A percentile compares a stretch with the other conserved stretches of the same genome.
These are phyloP conservation scores for Xylaria sp. DNA, from an alignment of 2,329 filamentous ascomycete genomes.

Conservation along the genomic window DNA sequence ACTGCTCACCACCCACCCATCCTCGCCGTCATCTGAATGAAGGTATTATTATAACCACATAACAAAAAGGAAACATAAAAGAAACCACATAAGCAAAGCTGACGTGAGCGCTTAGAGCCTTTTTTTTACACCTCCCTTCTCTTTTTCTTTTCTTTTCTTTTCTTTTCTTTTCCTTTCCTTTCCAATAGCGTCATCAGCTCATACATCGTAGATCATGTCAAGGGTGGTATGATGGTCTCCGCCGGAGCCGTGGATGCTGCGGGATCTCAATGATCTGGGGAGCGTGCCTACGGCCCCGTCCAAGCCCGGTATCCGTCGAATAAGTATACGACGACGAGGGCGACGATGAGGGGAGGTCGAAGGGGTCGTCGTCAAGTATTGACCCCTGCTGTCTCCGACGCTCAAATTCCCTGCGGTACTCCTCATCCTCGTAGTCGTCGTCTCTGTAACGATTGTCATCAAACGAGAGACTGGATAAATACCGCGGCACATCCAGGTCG, in stretches of 20 bases:
- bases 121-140: too few species aligned
- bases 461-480: constrained; percentile 24
- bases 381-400: constrained; percentile 31
- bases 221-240: neutral
- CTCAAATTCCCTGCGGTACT: constrained; percentile 27
- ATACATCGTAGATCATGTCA: neutral
- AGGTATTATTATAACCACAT: too few species aligned
- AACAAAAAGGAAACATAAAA: too few species aligned
- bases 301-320: constrained; percentile 6
- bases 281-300: neutral
- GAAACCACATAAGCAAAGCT: too few species aligned
- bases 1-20: neutral
- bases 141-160: too few species aligned
- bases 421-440: constrained; percentile 24
- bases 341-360: constrained; percentile 15
- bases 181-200: too few species aligned
- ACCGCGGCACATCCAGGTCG: constrained; percentile 10
- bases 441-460: constrained; percentile 29
- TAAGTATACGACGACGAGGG: constrained; percentile 19
- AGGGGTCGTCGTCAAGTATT: constrained; percentile 35
- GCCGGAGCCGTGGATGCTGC: neutral
- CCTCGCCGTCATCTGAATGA: too few species aligned
- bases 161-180: too few species aligned
- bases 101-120: too few species aligned
- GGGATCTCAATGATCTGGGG: constrained; percentile 10